Evolutionary conservation across 1,284 basidiomycete genomes (phyloP).

Genomic region (Cerrena zonata): DNA sequence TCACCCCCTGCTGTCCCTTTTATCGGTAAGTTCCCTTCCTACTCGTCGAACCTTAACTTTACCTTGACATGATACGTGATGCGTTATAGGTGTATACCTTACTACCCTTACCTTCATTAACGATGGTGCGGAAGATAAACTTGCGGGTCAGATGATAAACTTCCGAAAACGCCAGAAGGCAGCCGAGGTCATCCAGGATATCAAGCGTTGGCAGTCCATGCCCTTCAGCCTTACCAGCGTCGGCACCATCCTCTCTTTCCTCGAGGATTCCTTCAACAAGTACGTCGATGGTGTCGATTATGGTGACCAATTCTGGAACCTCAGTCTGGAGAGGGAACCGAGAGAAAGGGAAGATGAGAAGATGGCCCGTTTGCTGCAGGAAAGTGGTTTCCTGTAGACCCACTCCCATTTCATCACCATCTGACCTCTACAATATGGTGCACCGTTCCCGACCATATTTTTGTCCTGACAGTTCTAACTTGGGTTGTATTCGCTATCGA

Average conservation of each 20-base stretch:
- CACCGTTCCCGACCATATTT: no score
- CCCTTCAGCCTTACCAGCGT: conserved; percentile 83
- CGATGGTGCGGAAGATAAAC: conserved; percentile 90
- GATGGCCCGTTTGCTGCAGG: conserved; percentile 83
- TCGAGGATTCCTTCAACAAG: conserved; percentile 72
- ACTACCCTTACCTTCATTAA: conserved; percentile 96
- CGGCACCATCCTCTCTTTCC: conserved; percentile 63
- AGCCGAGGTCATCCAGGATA: conserved; percentile 92
- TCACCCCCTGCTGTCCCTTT: conserved; percentile 96
- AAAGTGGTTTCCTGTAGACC: conserved; percentile 75
- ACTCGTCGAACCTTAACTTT: background rate
- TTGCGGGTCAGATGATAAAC: conserved; percentile 82
- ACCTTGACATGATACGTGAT: no score
- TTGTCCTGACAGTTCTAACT: no score
- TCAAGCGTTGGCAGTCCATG: conserved; percentile 89
- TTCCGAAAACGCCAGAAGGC: conserved; percentile 93
- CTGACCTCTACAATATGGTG: no score
- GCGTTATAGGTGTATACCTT: conserved; percentile 78
- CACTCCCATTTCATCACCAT: background rate
- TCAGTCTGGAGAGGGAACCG: conserved; percentile 84
- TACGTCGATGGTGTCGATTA: conserved; percentile 46
- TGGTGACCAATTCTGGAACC: conserved; percentile 76
- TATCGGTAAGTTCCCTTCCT: conserved; percentile 59
- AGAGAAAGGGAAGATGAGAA: conserved; percentile 90
- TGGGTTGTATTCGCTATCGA: no score